Percentiles rank a stretch among this genome's conserved stretches.
phyloP scores from a whole-genome alignment of 345 rosid species.

The Populus pruinosa region DNA sequence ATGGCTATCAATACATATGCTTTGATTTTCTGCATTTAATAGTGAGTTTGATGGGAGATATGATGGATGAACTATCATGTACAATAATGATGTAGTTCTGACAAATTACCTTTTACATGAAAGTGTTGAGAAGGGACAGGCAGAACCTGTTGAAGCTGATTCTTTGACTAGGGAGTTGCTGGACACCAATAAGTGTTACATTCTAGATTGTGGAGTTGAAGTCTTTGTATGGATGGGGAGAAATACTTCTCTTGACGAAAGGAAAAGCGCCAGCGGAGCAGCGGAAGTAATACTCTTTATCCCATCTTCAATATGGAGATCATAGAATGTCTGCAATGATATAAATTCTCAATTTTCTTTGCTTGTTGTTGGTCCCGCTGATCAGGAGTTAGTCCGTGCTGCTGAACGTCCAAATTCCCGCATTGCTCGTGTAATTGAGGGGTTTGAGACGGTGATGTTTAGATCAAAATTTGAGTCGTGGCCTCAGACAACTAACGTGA shows the following conservation, averaged over 20 bases:
- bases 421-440: constrained; percentile 25
- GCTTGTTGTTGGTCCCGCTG: neutral
- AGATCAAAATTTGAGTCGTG: constrained; percentile 86
- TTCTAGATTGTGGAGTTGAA: constrained; percentile 84
- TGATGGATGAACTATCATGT: constrained; percentile 3
- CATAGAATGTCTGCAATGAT: no score
- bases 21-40: constrained; percentile 2
- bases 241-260: constrained; percentile 77
- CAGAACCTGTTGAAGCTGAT: constrained; percentile 61
- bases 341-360: neutral
- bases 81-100: constrained; percentile 19
- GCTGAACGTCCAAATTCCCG: constrained; percentile 60
- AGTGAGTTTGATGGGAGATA: neutral
- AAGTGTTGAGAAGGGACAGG: constrained; percentile 80
- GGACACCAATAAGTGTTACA: constrained; percentile 74
- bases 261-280: constrained; percentile 76
- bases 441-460: constrained; percentile 91
- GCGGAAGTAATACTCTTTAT: constrained; percentile 59
- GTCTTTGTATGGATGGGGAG: constrained; percentile 95
- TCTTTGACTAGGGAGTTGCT: constrained; percentile 69
- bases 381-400: constrained; percentile 59
- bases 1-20: neutral
- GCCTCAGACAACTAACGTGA: constrained; percentile 60
- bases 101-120: constrained; percentile 3
- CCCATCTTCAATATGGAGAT: constrained; percentile 3